phyloP scores from a whole-genome alignment of 176 grass and related monocot genomes.

The Ampelocalamus luodianensis region DNA sequence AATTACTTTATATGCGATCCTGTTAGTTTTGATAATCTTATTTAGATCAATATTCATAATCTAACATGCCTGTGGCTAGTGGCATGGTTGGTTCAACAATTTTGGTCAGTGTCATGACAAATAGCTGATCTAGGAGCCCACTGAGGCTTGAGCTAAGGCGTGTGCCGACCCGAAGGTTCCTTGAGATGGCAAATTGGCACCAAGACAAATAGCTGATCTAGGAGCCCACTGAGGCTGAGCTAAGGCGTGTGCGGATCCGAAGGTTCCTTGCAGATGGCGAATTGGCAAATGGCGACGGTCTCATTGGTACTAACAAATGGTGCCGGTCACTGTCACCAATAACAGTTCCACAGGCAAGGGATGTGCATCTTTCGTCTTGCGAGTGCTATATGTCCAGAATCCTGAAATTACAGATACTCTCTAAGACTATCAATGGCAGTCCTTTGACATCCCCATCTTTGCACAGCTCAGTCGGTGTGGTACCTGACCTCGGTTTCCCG shows the following conservation, averaged over 20 bases:
- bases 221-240: constrained; percentile 38
- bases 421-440: neutral
- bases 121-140: constrained; percentile 25
- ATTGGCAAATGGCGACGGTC: neutral
- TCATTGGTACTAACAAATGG: constrained; percentile 5
- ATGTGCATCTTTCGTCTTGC: neutral
- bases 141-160: constrained; percentile 21
- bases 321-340: constrained; percentile 38
- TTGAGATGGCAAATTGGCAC: constrained; percentile 6
- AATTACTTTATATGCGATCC: too few species aligned
- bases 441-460: neutral
- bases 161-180: constrained; percentile 48
- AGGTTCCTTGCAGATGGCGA: neutral
- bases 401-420: neutral
- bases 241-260: neutral
- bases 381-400: neutral
- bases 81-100: constrained; percentile 24
- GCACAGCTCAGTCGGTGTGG: neutral
- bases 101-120: constrained; percentile 29
- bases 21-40: too few species aligned
- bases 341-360: constrained; percentile 27
- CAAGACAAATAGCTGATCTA: too few species aligned
- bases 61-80: constrained; percentile 42
- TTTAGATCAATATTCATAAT: too few species aligned
- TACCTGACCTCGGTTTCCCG: neutral